Evolutionary conservation across 495 filamentous ascomycete species (phyloP).

Genomic region (Penicillium turbatum): DNA sequence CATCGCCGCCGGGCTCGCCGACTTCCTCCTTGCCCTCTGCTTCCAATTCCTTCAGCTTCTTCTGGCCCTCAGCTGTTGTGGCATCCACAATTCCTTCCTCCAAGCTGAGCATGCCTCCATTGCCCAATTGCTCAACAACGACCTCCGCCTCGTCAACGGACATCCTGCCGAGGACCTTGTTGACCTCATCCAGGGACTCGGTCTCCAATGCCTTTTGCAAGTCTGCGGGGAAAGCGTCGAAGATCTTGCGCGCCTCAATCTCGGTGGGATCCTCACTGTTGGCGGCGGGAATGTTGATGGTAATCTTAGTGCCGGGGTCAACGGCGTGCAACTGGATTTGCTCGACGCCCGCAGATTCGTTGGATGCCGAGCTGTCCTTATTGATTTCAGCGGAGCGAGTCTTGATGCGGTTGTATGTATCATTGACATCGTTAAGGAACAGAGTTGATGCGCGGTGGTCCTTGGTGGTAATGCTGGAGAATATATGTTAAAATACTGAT

Average conservation of each 20-base stretch:
- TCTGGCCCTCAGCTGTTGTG: conserved; percentile 85
- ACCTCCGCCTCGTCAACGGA: conserved; percentile 89
- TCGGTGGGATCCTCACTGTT: conserved; percentile 62
- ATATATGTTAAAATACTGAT: conserved; percentile 12
- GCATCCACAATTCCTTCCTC: conserved; percentile 93
- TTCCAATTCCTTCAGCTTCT: conserved; percentile 74
- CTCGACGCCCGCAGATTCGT: conserved; percentile 72
- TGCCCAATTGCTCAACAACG: conserved; percentile 74
- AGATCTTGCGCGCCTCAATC: conserved; percentile 66
- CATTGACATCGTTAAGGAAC: conserved; percentile 87
- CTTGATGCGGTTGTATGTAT: conserved; percentile 78
- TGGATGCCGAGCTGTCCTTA: conserved; percentile 59
- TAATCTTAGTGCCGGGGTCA: conserved; percentile 88
- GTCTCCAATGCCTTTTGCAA: conserved; percentile 77
- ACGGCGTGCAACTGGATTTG: conserved; percentile 97
- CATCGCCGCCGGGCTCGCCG: conserved; percentile 40
- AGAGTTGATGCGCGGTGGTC: conserved; percentile 88
- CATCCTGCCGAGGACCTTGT: conserved; percentile 93
- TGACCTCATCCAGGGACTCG: conserved; percentile 87
- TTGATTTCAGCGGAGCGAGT: conserved; percentile 72
- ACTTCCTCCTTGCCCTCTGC: conserved; percentile 46
- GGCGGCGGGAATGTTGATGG: conserved; percentile 67
- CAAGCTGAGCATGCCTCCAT: conserved; percentile 87
- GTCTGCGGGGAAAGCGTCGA: conserved; percentile 76
- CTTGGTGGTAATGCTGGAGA: conserved; percentile 71